phyloP scores from a whole-genome alignment of 2,329 filamentous ascomycete genomes.

The Aspergillus pseudoglaucus region DNA sequence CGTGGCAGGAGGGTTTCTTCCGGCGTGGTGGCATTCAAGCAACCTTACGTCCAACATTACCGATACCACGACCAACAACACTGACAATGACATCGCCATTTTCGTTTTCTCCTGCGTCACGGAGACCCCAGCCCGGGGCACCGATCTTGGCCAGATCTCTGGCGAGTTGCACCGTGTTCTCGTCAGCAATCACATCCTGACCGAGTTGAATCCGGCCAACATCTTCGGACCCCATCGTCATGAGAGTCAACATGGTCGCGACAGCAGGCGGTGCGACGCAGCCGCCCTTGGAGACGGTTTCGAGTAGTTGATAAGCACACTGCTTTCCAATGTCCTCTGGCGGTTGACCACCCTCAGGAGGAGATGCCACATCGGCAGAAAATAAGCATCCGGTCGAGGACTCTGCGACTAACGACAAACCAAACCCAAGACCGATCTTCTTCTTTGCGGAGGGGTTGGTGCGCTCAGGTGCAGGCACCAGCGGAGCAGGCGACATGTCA shows the following conservation, averaged over 20 bases:
- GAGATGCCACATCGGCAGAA: slow-evolving; percentile 72
- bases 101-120: slow-evolving; percentile 63
- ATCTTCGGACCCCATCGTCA: slow-evolving; percentile 98
- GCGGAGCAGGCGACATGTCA: slow-evolving; percentile 55
- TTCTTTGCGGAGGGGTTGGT: slow-evolving; percentile 48
- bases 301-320: slow-evolving; percentile 83
- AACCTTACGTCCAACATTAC: slow-evolving; percentile 91
- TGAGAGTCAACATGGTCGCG: slow-evolving; percentile 71
- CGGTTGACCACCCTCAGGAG: slow-evolving; percentile 70
- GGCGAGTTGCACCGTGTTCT: slow-evolving; percentile 72
- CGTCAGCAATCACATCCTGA: slow-evolving; percentile 71
- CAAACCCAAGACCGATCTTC: slow-evolving; percentile 80
- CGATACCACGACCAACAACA: slow-evolving; percentile 86
- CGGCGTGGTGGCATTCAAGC: slow-evolving; percentile 38
- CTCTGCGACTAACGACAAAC: slow-evolving; percentile 83
- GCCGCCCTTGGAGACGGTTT: slow-evolving; percentile 73
- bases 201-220: slow-evolving; percentile 81
- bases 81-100: slow-evolving; percentile 71
- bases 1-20: not conserved
- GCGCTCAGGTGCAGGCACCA: slow-evolving; percentile 65
- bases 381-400: slow-evolving; percentile 82
- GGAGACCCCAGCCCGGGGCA: slow-evolving; percentile 81
- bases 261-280: slow-evolving; percentile 69
- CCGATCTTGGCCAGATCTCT: slow-evolving; percentile 86
- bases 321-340: slow-evolving; percentile 86